These are phyloP conservation scores for Scleromitrula shiraiana DNA, from an alignment of 2,329 filamentous ascomycete genomes.

Conservation along the genomic window DNA sequence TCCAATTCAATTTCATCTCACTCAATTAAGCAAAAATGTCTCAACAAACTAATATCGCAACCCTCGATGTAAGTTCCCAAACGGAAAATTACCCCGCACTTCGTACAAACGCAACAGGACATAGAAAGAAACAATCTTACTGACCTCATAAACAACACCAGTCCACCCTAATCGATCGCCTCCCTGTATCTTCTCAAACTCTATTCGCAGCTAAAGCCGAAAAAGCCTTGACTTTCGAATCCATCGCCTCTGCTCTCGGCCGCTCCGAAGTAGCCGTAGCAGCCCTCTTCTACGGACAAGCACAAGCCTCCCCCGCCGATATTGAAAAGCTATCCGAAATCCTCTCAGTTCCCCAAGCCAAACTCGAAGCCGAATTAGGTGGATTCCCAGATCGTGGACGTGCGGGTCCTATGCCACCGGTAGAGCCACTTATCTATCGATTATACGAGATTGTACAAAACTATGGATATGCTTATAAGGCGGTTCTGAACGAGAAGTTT, in stretches of 20 bases:
- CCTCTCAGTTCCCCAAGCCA: slow-evolving; percentile 40
- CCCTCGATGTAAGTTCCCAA: slow-evolving; percentile 8
- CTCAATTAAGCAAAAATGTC: neutral
- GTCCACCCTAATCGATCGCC: slow-evolving; percentile 52
- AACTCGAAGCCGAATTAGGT: slow-evolving; percentile 53
- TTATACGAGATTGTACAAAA: slow-evolving; percentile 94
- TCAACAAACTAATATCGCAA: slow-evolving; percentile 7
- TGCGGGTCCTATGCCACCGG: slow-evolving; percentile 73
- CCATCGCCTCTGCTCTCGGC: slow-evolving; percentile 64
- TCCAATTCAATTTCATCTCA: neutral
- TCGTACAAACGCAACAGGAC: slow-evolving; percentile 6
- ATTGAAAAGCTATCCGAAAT: slow-evolving; percentile 58
- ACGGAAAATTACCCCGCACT: slow-evolving; percentile 3
- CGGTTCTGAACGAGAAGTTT: slow-evolving; percentile 90
- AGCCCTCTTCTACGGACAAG: slow-evolving; percentile 86
- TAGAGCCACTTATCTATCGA: slow-evolving; percentile 81
- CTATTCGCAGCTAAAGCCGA: slow-evolving; percentile 76
- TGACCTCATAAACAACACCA: neutral
- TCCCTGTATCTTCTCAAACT: slow-evolving; percentile 61
- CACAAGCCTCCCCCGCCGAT: slow-evolving; percentile 64
- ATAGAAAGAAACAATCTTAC: slow-evolving; percentile 15
- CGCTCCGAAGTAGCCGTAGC: slow-evolving; percentile 84
- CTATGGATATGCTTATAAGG: slow-evolving; percentile 94
- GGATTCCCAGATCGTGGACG: slow-evolving; percentile 76
- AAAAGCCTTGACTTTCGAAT: slow-evolving; percentile 70